Base-by-base conservation (phyloP, 2,329 filamentous ascomycete species). In the Penicillium occitanis region DNA sequence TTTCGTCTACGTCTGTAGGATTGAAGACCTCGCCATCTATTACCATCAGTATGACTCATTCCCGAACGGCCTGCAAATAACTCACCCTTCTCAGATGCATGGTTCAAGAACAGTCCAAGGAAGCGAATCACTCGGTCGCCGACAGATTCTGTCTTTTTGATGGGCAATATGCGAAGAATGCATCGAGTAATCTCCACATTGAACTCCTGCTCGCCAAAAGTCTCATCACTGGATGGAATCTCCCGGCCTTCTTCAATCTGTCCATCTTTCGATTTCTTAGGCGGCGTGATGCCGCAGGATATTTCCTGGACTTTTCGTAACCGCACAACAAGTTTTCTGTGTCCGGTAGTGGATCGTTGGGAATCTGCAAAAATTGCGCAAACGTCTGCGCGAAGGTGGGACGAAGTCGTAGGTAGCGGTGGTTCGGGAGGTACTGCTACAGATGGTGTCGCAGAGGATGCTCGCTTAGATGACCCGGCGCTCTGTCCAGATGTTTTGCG, bases 141-240 rank as follows among this genome's bases (percentile, higher is more conserved):
- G 1, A 91, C 93, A 14, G 87, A 84, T 80, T 99, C 95, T 44
- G 91, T 90, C 83, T 97, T 98, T 83, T 94, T 96, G 66, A 98
- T 89, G 0, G 90, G 87, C 82, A 99, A 87, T 61, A 94, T 86
- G 64, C 93, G 86, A 71, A 96, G 78, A 28, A 96, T 85, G 74
- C 93, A 97, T 74, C 95, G 86, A 65, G 89, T 86, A 66, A 98
- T 88, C 77, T 99, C 94, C 33, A 84, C 81, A 73, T 95, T 96
- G 81, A 99, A 98, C 66, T 95, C 90, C 59, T 89, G 86, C 76
- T 96, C 93, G 53, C 92, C 89, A 69, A 93, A 91, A 11, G 92
- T 90, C 70, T 88, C 86, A 11, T 85, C 81, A 11, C 82, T 78
- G 2, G 75, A 74, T 44, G 77, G 71, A 25, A 72, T 70, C 74